These are phyloP conservation scores for Salvia sclarea DNA, from an alignment of 305 asterid genomes.

Conservation along the genomic window DNA sequence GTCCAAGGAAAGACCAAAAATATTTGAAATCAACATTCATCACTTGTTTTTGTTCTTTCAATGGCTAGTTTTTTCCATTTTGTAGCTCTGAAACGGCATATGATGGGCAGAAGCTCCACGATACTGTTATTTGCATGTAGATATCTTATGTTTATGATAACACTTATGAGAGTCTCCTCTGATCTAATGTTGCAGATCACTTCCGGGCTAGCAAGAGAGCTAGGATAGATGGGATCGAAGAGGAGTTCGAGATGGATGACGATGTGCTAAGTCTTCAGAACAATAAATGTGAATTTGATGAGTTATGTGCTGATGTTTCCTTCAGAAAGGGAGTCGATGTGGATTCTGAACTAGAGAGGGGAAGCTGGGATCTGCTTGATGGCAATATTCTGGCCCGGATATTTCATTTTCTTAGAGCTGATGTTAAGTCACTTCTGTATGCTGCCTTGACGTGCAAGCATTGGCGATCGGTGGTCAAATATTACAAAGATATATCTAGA, in stretches of 20 bases:
- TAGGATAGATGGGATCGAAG: slow-evolving; percentile 64
- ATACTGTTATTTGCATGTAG: slow-evolving; percentile 2
- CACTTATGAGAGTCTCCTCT: slow-evolving; percentile 25
- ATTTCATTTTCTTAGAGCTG: slow-evolving; percentile 92
- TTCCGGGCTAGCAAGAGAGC: slow-evolving; percentile 72
- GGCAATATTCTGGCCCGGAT: slow-evolving; percentile 81
- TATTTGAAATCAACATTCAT: not conserved
- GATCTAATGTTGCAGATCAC: slow-evolving; percentile 55
- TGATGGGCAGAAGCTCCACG: not conserved
- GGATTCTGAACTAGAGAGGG: slow-evolving; percentile 49
- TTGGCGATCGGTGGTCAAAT: slow-evolving; percentile 75
- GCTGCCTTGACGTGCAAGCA: slow-evolving; percentile 87
- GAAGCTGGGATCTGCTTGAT: slow-evolving; percentile 76
- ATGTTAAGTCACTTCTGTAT: slow-evolving; percentile 68
- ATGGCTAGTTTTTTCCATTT: slow-evolving; percentile 9
- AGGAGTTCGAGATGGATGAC: slow-evolving; percentile 62
- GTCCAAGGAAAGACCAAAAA: not conserved
- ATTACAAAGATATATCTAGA: slow-evolving; percentile 64
- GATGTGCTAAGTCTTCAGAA: slow-evolving; percentile 37
- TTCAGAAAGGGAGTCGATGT: slow-evolving; percentile 46
- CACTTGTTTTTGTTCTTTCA: not conserved
- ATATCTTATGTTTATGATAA: slow-evolving; percentile 25
- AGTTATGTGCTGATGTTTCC: slow-evolving; percentile 56
- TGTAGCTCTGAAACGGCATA: slow-evolving; percentile 20
- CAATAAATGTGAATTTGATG: slow-evolving; percentile 68